Base-by-base conservation (phyloP, 495 filamentous ascomycete genomes). In the Neurospora cerealis region DNA sequence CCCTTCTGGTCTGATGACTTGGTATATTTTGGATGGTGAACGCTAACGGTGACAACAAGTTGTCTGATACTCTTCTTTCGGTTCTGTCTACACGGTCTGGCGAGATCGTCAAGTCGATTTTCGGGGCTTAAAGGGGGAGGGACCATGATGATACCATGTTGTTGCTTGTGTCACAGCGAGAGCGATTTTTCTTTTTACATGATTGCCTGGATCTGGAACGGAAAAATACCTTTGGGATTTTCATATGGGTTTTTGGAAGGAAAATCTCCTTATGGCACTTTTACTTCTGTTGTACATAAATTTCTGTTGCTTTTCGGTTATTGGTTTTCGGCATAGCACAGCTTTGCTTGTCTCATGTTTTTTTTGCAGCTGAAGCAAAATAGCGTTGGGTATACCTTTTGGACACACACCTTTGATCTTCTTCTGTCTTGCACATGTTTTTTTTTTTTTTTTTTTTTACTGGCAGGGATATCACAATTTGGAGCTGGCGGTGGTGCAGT, bases 51-150 rank as follows among this genome's bases (percentile, higher is more conserved):
- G 10, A 8, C n/a, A 72, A 62, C 72, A 90, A 90, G 82, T 81
- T 94, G 77, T 93, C 91, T 77, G 93, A 94, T 83, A 92, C 90
- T 72, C 84, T 95, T 73, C 86, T 95, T 66, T 93, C 91, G 48
- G 89, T 94, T 73, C 81, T 94, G 72, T 90, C 92, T 4, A 87
- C 88, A 8, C 84, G 93, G 72, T 90, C 90, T 73, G 93, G 91
- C 15, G 91, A 94, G 81, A 90, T 95, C 76, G 91, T 93, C 37
- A 81, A 87, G 72, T 91, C 88, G 24, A 90, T 95, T 69, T 94
- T 94, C 80, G 89, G 87, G 5, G 69, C 73, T 21, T 74, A 66
- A 66, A 38, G 8, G 37, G 37, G 7, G 17, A 10, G 54, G 54
- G 28, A 36, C 15, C 2, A 36, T 34, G 28, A 66, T 66, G 28